Base-by-base conservation (phyloP, 345 rosid genomes). In the Populus deltoides region DNA sequence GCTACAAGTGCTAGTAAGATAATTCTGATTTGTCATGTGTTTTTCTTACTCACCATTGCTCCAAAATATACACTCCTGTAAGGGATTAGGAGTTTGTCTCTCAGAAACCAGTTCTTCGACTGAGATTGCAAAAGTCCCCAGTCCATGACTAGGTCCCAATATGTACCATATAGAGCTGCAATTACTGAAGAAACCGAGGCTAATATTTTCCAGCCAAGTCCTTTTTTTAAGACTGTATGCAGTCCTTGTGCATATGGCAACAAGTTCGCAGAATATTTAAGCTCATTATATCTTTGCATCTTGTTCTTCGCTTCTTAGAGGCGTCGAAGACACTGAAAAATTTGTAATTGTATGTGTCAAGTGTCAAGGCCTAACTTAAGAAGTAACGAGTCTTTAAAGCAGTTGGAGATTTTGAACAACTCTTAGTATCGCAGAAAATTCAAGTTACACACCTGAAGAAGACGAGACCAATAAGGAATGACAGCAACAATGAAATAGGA, bases 391-490 rank as follows among this genome's bases (percentile, higher is more conserved):
- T 6, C 22, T 51, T 51, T 51, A 51, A 51, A 51, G 57, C 22
- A 51, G 20, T 8, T 51, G 17, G 22, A 51, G 18, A 6, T 16
- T 51, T 18, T 17, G 57, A 51, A 18, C 20, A 43, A 43, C 49
- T 43, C 49, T 43, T 43, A 12, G 49, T 43, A 43, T 43, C 47
- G 15, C 15, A 38, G 63, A 43, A 43, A 16, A 43, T 43, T 10
- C 57, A 18, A 51, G 57, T 51, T 17, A 16, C 8, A 4, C 77
- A 88, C 91, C 88, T 86, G 89, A 76, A 87, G 90, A 5, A 88
- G 80, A 24, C 90, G 90, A 65, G 83, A 81, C 86, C 76, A 75
- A 74, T 80, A 87, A 51, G 93, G 93, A 70, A 86, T 81, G 33
- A 78, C 82, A 33, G 90, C 90, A 18, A 87, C 80, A 6, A 88